These are phyloP conservation scores for Orbilia javanica DNA, from an alignment of 2,329 filamentous ascomycete genomes.

Conservation along the genomic window DNA sequence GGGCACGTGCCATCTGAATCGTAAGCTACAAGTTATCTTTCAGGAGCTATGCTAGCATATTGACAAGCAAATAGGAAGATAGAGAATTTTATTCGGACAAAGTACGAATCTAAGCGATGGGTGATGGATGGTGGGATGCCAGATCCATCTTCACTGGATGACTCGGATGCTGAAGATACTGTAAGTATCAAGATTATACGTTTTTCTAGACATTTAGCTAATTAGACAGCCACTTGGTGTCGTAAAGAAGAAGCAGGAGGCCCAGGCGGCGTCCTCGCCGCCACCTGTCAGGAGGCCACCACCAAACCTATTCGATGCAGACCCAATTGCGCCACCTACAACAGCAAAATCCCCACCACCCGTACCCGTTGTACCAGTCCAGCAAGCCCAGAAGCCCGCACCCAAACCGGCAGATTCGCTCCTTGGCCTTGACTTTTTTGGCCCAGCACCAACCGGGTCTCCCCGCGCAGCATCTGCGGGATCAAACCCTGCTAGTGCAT, in stretches of 20 bases:
- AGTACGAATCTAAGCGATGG: conserved; percentile 99
- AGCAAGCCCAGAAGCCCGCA: conserved; percentile 76
- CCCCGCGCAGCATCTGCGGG: conserved; percentile 59
- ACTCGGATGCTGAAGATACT: conserved; percentile 85
- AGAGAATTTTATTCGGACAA: conserved; percentile 99
- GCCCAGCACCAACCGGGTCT: conserved; percentile 79
- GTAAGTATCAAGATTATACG: conserved; percentile 74
- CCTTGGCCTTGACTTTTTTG: conserved; percentile 92
- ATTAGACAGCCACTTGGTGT: conserved; percentile 73
- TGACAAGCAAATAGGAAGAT: conserved; percentile 75
- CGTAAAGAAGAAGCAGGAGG: conserved; percentile 77
- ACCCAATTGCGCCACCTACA: conserved; percentile 74
- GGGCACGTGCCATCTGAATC: conserved; percentile 94
- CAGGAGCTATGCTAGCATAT: conserved; percentile 19
- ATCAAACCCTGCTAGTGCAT: conserved; percentile 55
- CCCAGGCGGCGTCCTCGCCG: conserved; percentile 66
- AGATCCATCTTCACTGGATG: conserved; percentile 87
- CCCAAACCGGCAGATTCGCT: conserved; percentile 86
- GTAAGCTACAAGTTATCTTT: conserved; percentile 64
- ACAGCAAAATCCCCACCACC: conserved; percentile 79
- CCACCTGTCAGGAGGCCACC: conserved; percentile 64
- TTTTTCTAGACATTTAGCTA: conserved; percentile 71
- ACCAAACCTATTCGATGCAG: conserved; percentile 83
- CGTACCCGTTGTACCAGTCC: conserved; percentile 67
- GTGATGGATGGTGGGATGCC: conserved; percentile 98